Percentiles rank a stretch among this genome's conserved stretches.
phyloP scores from a whole-genome alignment of 768 basidiomycete species.

The Myochromella boudieri region DNA sequence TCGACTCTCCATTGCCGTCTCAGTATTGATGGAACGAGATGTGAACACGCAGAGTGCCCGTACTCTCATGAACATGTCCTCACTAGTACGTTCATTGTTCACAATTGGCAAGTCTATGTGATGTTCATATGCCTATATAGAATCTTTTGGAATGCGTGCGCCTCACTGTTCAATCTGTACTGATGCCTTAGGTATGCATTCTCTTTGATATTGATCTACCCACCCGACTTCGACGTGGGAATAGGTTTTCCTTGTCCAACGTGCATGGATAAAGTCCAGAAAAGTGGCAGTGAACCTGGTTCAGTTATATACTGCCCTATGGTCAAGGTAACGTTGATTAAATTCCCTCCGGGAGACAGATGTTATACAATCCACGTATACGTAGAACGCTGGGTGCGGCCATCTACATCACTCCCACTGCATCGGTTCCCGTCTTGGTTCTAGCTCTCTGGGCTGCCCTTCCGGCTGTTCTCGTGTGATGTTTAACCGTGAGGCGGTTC shows the following conservation, averaged over 20 bases:
- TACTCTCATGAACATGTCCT: conserved; percentile 22
- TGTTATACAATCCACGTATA: too few relatives aligned
- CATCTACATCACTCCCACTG: conserved; percentile 30
- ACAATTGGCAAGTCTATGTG: conserved; percentile 1
- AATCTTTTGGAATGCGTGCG: conserved; percentile 2
- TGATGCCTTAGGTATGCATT: conserved; percentile 24
- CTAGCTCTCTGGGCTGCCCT: conserved; percentile 16
- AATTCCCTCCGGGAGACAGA: too few relatives aligned
- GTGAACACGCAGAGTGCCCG: conserved; percentile 19
- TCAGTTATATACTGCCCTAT: conserved; percentile 21
- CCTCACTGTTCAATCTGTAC: conserved; percentile 25
- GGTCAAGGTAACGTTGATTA: conserved; percentile 25
- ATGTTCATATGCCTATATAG: neutral
- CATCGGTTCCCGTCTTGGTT: conserved; percentile 13
- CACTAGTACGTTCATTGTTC: conserved; percentile 5
- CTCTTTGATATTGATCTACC: neutral
- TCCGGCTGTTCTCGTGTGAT: conserved; percentile 21
- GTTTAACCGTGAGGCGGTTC: conserved; percentile 18
- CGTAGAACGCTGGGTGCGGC: conserved; percentile 26
- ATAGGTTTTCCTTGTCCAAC: conserved; percentile 19
- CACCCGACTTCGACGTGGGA: neutral
- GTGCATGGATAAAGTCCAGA: conserved; percentile 15
- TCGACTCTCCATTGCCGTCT: conserved; percentile 25
- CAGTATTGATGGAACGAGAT: conserved; percentile 20
- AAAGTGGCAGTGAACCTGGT: conserved; percentile 7